Percentiles rank a stretch among this genome's conserved stretches.
Conservation (phyloP, 2,329 filamentous ascomycete genomes). For the Phaeoacremonium minimum region DNA sequence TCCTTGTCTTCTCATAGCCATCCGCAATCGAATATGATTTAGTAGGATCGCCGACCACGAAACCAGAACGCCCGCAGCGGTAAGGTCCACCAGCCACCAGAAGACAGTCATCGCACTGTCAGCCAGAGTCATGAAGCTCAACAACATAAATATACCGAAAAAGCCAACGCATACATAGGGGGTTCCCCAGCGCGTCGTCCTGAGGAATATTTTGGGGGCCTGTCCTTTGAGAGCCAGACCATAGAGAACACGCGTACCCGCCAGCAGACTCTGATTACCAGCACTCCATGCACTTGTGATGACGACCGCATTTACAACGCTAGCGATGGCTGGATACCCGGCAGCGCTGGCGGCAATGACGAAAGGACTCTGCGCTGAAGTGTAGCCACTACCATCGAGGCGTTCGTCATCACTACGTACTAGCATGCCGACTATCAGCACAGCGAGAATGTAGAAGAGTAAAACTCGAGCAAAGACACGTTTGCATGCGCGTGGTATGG, state of each 20-base stretch:
- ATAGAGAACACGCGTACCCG: conserved; percentile 56
- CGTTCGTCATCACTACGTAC: conserved; percentile 49
- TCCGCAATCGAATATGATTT: conserved; percentile 54
- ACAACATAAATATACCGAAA: conserved; percentile 48
- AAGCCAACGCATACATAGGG: conserved; percentile 56
- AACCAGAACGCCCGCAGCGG: conserved; percentile 57
- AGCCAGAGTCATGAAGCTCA: conserved; percentile 55
- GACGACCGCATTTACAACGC: conserved; percentile 73
- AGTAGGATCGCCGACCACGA: conserved; percentile 58
- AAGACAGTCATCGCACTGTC: conserved; percentile 59
- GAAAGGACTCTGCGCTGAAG: conserved; percentile 53
- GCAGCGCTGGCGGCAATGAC: conserved; percentile 69
- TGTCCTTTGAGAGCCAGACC: conserved; percentile 56
- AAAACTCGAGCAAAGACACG: conserved; percentile 47
- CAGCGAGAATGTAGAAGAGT: conserved; percentile 41
- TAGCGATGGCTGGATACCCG: conserved; percentile 62
- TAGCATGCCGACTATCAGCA: conserved; percentile 54
- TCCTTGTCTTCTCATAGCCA: conserved; percentile 50
- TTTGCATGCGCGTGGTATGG: conserved; percentile 46
- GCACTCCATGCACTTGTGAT: conserved; percentile 68
- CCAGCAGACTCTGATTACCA: conserved; percentile 60
- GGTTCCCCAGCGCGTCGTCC: conserved; percentile 44
- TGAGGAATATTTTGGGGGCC: conserved; percentile 51
- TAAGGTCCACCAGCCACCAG: conserved; percentile 60
- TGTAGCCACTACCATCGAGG: conserved; percentile 39